phyloP scores from a whole-genome alignment of 345 rosid genomes.

The Excoecaria agallocha region DNA sequence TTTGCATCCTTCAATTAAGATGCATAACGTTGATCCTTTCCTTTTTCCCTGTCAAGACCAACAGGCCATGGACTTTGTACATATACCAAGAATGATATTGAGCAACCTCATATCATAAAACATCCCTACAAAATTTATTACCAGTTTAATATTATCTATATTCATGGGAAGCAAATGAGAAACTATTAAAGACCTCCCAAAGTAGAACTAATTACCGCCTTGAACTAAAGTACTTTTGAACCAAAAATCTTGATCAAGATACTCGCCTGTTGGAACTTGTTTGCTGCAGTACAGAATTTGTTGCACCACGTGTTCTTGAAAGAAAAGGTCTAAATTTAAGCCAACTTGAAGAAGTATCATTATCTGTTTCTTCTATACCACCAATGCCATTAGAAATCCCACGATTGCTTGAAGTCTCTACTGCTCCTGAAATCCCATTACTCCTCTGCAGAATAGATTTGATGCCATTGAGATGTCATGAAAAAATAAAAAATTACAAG shows the following conservation, averaged over 20 bases:
- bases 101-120: conserved; percentile 5
- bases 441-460: conserved; percentile 43
- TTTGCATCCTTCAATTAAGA: background rate
- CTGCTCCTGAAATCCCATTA: conserved; percentile 24
- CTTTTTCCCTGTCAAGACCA: background rate
- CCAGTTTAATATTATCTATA: conserved; percentile 9
- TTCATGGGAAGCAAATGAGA: conserved; percentile 4
- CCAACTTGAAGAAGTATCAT: conserved; percentile 31
- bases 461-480: conserved; percentile 7
- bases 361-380: conserved; percentile 22
- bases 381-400: conserved; percentile 26
- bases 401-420: conserved; percentile 27
- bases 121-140: conserved; percentile 35
- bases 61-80: background rate
- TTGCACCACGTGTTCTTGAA: conserved; percentile 40
- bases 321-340: conserved; percentile 19
- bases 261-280: conserved; percentile 33
- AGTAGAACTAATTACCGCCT: background rate
- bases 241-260: conserved; percentile 17
- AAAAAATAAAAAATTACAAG: background rate
- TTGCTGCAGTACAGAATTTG: conserved; percentile 34
- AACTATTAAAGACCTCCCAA: conserved; percentile 3
- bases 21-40: background rate
- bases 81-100: conserved; percentile 12
- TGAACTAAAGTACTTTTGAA: background rate